Percentiles rank a stretch among this genome's conserved stretches.
Evolutionary conservation across 176 grass and related monocot genomes (phyloP).

Genomic region (Musa troglodytarum): DNA sequence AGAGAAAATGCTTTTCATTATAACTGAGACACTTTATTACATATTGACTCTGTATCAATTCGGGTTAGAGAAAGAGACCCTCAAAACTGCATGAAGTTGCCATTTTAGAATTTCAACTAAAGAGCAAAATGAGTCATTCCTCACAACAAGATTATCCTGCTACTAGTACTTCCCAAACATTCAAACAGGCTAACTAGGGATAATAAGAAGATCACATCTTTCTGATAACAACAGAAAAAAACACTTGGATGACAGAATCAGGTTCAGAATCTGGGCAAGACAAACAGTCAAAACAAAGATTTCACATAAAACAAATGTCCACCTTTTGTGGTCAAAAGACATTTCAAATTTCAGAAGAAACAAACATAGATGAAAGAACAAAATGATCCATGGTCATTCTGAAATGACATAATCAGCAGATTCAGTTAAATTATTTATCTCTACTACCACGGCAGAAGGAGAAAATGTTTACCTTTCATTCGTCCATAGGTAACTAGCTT

Average conservation of each 20-base stretch:
- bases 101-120: neutral
- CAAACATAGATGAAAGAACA: neutral
- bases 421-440: neutral
- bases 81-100: no score
- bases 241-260: no score
- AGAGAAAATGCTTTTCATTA: no score
- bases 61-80: no score
- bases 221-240: neutral
- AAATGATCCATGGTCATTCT: neutral
- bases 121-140: neutral
- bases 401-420: neutral
- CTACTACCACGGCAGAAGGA: neutral
- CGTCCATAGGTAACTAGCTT: slow-evolving; percentile 54
- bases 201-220: neutral
- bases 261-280: neutral
- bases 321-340: neutral
- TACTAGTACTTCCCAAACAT: neutral
- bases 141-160: neutral
- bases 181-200: neutral
- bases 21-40: no score
- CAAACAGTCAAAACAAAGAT: neutral
- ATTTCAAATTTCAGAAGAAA: neutral
- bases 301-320: neutral
- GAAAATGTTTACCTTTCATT: slow-evolving; percentile 63
- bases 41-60: no score